Evolutionary conservation across 139 green algal genomes (phyloP).

Genomic region (Coccomyxa sp.): DNA sequence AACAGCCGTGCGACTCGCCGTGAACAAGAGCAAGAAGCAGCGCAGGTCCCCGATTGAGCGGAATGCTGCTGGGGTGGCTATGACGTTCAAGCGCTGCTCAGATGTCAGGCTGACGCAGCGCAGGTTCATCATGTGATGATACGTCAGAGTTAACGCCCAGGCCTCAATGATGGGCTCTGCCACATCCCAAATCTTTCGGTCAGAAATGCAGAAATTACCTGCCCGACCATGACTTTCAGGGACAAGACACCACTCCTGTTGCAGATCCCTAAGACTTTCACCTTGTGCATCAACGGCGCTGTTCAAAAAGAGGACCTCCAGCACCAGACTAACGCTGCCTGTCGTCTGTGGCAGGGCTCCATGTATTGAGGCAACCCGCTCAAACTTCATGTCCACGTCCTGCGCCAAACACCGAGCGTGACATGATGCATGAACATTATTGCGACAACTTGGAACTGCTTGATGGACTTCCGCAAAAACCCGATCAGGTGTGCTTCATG

Average conservation of each 20-base stretch:
- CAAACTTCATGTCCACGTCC: conserved; percentile 13
- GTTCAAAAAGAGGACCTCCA: conserved; percentile 37
- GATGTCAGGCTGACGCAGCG: conserved; percentile 14
- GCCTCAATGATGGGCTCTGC: conserved; percentile 28
- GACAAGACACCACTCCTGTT: neutral
- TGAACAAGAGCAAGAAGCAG: conserved; percentile 9
- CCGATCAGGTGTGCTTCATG: no score
- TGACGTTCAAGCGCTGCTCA: conserved; percentile 18
- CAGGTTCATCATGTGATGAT: neutral
- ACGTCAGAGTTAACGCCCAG: conserved; percentile 22
- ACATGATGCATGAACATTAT: neutral
- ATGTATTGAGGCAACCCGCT: conserved; percentile 5
- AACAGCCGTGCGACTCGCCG: no score
- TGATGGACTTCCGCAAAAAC: no score
- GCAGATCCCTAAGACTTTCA: neutral
- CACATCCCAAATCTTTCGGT: neutral
- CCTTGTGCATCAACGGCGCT: conserved; percentile 31
- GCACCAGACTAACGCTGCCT: neutral
- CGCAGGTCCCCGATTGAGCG: conserved; percentile 34
- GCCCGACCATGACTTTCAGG: neutral
- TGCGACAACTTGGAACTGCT: no score
- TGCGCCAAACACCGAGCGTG: neutral
- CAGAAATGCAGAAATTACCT: neutral
- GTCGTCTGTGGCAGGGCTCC: neutral
- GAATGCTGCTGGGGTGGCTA: conserved; percentile 25